These are phyloP conservation scores for Keithomyces neogunnii DNA, from an alignment of 2,329 filamentous ascomycete genomes.

Conservation along the genomic window DNA sequence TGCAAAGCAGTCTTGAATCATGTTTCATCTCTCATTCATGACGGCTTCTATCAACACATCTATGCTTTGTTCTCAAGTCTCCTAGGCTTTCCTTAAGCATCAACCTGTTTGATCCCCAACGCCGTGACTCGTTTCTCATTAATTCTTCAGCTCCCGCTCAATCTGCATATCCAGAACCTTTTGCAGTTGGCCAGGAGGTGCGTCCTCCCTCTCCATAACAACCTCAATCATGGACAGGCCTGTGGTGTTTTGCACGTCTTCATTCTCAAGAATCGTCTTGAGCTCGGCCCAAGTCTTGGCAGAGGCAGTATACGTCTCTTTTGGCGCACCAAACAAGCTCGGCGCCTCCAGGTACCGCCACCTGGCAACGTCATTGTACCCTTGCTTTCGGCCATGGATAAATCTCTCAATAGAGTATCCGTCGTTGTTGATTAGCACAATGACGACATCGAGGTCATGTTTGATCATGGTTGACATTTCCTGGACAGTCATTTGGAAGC, in stretches of 20 bases:
- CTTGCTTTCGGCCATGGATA: slow-evolving; percentile 44
- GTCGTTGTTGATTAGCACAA: slow-evolving; percentile 50
- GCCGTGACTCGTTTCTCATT: not conserved
- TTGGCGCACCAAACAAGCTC: slow-evolving; percentile 35
- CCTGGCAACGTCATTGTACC: slow-evolving; percentile 46
- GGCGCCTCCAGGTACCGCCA: slow-evolving; percentile 44
- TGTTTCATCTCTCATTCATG: too few species aligned
- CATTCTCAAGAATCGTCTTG: not conserved
- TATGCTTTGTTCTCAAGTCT: too few species aligned
- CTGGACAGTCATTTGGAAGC: slow-evolving; percentile 58
- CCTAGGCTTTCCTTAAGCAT: not conserved
- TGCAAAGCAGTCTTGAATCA: too few species aligned
- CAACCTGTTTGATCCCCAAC: not conserved
- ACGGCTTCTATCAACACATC: too few species aligned
- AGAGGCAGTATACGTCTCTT: slow-evolving; percentile 6
- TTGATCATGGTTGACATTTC: slow-evolving; percentile 56
- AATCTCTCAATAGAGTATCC: slow-evolving; percentile 51
- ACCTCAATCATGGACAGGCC: slow-evolving; percentile 9
- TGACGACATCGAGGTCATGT: slow-evolving; percentile 37
- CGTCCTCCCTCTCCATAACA: slow-evolving; percentile 8
- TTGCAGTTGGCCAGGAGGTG: slow-evolving; percentile 4
- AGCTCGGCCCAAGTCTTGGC: slow-evolving; percentile 7
- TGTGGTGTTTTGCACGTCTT: not conserved
- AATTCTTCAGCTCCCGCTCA: not conserved
- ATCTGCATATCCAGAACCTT: slow-evolving; percentile 7